Evolutionary conservation across 805 yeast genomes (phyloP).

Genomic region (Hanseniaspora clermontiae): DNA sequence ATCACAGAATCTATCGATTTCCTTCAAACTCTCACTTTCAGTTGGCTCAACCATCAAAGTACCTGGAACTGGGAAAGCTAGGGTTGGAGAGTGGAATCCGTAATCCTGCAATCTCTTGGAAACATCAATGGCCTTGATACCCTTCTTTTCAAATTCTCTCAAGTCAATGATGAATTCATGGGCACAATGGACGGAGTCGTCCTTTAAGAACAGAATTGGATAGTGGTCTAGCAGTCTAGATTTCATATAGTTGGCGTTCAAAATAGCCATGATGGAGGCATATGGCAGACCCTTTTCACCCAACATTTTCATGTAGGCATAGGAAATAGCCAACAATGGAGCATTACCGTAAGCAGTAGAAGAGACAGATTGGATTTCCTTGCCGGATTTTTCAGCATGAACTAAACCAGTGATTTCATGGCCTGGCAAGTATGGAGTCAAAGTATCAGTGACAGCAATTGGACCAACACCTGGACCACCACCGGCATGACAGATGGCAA

Average conservation of each 20-base stretch:
- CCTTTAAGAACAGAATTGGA: conserved; percentile 62
- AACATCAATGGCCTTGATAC: conserved; percentile 88
- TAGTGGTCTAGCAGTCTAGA: conserved; percentile 56
- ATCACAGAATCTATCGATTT: conserved; percentile 80
- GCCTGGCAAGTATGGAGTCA: conserved; percentile 68
- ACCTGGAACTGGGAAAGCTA: conserved; percentile 97
- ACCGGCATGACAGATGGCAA: conserved; percentile 97
- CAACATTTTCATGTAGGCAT: conserved; percentile 88
- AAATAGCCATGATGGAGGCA: conserved; percentile 80
- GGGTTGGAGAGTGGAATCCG: conserved; percentile 97
- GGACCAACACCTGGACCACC: conserved; percentile 99
- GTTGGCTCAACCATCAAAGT: conserved; percentile 98
- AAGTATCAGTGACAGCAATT: conserved; percentile 76
- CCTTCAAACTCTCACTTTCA: conserved; percentile 80
- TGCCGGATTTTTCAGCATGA: conserved; percentile 25
- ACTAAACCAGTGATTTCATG: conserved; percentile 40
- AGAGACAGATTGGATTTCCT: conserved; percentile 63
- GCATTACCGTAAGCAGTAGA: conserved; percentile 97
- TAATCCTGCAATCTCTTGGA: conserved; percentile 96
- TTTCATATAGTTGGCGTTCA: conserved; percentile 95
- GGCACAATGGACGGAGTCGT: conserved; percentile 60
- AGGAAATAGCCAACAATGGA: conserved; percentile 80
- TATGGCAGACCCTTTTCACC: conserved; percentile 75
- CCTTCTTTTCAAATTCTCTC: conserved; percentile 64
- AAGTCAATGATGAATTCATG: conserved; percentile 92